A percentile compares a stretch with the other conserved stretches of the same genome.
Evolutionary conservation across 345 rosid genomes (phyloP).

Genomic region (Salix suchowensis): DNA sequence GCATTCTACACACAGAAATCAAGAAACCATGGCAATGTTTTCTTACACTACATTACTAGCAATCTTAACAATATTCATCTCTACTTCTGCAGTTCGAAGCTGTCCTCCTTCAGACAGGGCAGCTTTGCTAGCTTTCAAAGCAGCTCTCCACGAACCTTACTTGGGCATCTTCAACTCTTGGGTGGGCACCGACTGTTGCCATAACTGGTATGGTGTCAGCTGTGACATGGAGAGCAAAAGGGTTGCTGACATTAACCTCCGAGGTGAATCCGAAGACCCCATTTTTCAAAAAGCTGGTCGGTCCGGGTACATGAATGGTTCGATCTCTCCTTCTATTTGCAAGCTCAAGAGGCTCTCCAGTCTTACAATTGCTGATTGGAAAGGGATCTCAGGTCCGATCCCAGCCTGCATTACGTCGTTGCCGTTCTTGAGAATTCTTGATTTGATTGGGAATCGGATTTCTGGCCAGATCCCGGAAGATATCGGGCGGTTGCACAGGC

Average conservation of each 20-base stretch:
- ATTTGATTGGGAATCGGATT: conserved; percentile 65
- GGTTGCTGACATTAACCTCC: conserved; percentile 83
- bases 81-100: conserved; percentile 33
- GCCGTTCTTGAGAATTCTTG: conserved; percentile 66
- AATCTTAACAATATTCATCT: conserved; percentile 15
- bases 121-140: conserved; percentile 59
- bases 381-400: conserved; percentile 76
- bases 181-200: conserved; percentile 82
- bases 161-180: conserved; percentile 77
- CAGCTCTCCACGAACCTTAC: conserved; percentile 63
- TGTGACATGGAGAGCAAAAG: conserved; percentile 59
- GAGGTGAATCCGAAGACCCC: conserved; percentile 90
- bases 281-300: conserved; percentile 55
- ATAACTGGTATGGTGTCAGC: conserved; percentile 82
- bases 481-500: conserved; percentile 54
- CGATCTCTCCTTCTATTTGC: conserved; percentile 60
- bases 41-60: neutral
- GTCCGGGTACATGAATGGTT: conserved; percentile 76
- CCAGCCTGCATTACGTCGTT: conserved; percentile 57
- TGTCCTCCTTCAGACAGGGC: conserved; percentile 74
- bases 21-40: neutral
- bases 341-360: conserved; percentile 57
- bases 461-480: conserved; percentile 56
- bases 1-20: neutral
- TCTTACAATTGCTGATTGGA: conserved; percentile 80